Evolutionary conservation across 257 asterid species (phyloP), one percentile per base, ranked within the genome.

Genomic region (Fraxinus pennsylvanica): DNA sequence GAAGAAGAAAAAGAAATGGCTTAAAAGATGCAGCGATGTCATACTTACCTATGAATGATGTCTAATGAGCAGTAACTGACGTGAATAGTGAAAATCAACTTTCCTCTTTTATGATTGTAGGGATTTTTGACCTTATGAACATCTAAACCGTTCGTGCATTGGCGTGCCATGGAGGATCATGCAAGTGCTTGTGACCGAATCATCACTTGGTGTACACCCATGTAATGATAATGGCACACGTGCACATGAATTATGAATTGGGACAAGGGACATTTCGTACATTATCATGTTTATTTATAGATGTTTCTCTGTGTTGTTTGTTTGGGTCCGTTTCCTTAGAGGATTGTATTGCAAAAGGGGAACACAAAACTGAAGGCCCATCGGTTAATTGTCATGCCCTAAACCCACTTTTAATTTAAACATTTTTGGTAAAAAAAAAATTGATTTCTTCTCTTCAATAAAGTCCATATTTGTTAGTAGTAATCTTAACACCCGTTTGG

Each of bases 291-390:
- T 71, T 17, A 25, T 27, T 73, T 66, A 72, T 67, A 78, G 22
- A 77, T 84, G 81, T 73, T 75, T 78, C 74, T n/a, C 22, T 67
- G 41, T 43, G 69, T 70, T 71, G 30, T 70, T 50, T 35, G 68
- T 32, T 74, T 83, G 87, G 89, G 89, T 47, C 85, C 85, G 52
- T 39, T 0, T 43, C 69, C 80, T 80, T 83, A 21, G 39, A 68
- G 76, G 29, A 54, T 47, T 88, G 95, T 87, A 86, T 39, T 82
- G 63, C 38, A 74, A 90, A 88, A 90, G 88, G 79, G 74, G 17
- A 81, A 82, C 92, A 90, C 79, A 66, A 9, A 54, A 30, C 80
- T 43, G 19, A 74, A 69, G 71, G 57, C 59, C 80, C 81, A 52
- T 77, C 25, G 15, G 10, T 61, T 36, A 25, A 57, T 21, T 30